These are phyloP conservation scores for Sporisorium iseilematis-ciliati DNA, from an alignment of 1,284 basidiomycete species.

Conservation along the genomic window DNA sequence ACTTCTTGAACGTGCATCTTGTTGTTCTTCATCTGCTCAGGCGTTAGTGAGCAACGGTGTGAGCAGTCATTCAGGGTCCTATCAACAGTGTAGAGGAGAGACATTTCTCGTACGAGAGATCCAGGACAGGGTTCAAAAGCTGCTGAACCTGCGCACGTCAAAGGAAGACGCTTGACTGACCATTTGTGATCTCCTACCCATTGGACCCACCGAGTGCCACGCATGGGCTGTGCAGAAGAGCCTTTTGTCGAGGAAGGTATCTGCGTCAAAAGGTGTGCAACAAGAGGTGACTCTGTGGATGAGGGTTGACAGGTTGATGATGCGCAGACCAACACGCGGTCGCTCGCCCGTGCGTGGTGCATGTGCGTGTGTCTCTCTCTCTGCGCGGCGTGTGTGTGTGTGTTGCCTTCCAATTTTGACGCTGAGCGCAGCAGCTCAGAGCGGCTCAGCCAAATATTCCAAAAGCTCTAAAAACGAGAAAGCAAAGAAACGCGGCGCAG, in stretches of 20 bases:
- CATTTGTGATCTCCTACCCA: no score
- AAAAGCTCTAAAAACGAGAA: neutral
- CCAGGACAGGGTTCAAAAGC: no score
- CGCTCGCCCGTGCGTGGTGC: constrained; percentile 7
- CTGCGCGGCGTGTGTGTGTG: constrained; percentile 6
- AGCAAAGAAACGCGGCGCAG: constrained; percentile 11
- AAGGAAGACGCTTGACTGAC: no score
- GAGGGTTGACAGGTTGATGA: neutral
- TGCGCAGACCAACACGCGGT: neutral
- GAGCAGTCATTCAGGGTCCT: constrained; percentile 2
- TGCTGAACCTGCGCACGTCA: no score
- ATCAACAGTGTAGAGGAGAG: neutral
- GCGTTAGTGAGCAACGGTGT: no score
- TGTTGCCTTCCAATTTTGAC: constrained; percentile 1
- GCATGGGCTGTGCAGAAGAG: no score
- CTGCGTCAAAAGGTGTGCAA: no score
- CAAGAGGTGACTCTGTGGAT: neutral
- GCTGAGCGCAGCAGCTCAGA: constrained; percentile 1
- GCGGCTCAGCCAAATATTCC: neutral
- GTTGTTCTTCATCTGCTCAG: no score
- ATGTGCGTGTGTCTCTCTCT: constrained; percentile 4
- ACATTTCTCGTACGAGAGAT: constrained; percentile 1
- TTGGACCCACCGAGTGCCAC: no score
- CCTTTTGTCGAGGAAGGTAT: no score
- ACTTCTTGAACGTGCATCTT: no score